Base-by-base conservation (phyloP, 225 moss, liverwort and hornwort species). In the Polytrichum formosum region DNA sequence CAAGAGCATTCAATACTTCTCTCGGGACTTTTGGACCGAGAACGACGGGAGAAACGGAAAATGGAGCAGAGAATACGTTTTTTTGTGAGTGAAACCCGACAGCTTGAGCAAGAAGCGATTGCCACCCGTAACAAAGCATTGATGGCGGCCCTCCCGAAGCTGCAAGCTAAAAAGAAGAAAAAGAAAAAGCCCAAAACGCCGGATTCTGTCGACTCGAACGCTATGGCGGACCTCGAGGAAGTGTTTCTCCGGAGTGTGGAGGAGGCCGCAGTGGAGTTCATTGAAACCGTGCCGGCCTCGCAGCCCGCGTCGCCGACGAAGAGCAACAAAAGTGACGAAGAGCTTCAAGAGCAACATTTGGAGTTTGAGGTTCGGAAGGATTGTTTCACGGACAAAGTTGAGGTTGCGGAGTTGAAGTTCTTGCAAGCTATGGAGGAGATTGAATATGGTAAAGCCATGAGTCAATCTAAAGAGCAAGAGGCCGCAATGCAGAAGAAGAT, bases 351-450 rank as follows among this genome's bases (percentile, higher is more conserved):
- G 0, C 72, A 82, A 10, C 85, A 86, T 2, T 18, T 18, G 5
- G 8, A 5, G 0, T 86, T 86, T 3, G 82, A 82, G 54, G 76
- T 37, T 0, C 6, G 28, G 0, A 79, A 70, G 28, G 30, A 6
- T 5, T 30, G 35, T 23, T 86, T 86, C 8, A 56, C 22, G 0
- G 25, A 65, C 2, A 82, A 73, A 65, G 73, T 86, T 0, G 85
- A 86, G 0, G 73, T 60, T 2, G 77, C 79, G 0, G 65, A 86
- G 18, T 46, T 68, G 0, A 9, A 2, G 0, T 82, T 80, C 7
- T 19, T 82, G 61, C 77, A 80, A 72, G 79, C 75, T 0, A 86
- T 86, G 82, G 85, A 86, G n/a, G 73, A 67, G 5, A 76, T 86
- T 13, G 85, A 82, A 2, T 82, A 86, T 17, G 73, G 85, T 0